Conservation (phyloP, 2,329 filamentous ascomycete genomes). For the Beauveria rudraprayagi region DNA sequence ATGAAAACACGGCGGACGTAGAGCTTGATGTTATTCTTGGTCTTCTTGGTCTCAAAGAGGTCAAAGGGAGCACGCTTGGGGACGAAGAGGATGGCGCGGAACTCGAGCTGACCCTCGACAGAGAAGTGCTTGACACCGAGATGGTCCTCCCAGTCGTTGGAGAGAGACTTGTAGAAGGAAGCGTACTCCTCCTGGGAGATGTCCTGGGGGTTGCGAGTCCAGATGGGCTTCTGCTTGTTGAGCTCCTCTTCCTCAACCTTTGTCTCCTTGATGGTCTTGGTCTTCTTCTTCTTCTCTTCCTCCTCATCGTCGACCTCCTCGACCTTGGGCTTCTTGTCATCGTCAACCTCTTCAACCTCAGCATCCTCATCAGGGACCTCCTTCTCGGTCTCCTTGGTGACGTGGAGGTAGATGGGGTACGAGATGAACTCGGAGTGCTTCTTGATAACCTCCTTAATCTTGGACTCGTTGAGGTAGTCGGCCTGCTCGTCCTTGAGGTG, state of each 20-base stretch:
- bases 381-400: constrained; percentile 97
- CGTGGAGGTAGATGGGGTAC: constrained; percentile 99
- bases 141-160: constrained; percentile 99
- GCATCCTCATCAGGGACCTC: constrained; percentile 96
- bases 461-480: constrained; percentile 97
- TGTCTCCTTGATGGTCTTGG: constrained; percentile 98
- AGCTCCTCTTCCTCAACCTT: constrained; percentile 99
- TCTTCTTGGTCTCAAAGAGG: constrained; percentile 99
- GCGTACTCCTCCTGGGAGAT: constrained; percentile 96
- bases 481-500: constrained; percentile 99
- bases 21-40: constrained; percentile 99
- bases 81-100: constrained; percentile 98
- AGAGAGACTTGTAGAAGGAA: constrained; percentile 99
- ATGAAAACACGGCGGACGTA: constrained; percentile 99
- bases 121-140: constrained; percentile 99
- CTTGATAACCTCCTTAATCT: constrained; percentile 99
- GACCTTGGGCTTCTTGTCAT: constrained; percentile 92
- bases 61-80: constrained; percentile 99
- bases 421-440: constrained; percentile 99
- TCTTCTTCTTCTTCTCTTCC: constrained; percentile 85
- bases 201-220: constrained; percentile 95
- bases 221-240: constrained; percentile 99
- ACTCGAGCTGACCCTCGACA: constrained; percentile 99
- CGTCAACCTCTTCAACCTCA: constrained; percentile 60
- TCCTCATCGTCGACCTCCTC: constrained; percentile 87